Evolutionary conservation across 2,329 filamentous ascomycete genomes (phyloP), one percentile per base, ranked within the genome.

Genomic region (Leptographium wingfieldii): DNA sequence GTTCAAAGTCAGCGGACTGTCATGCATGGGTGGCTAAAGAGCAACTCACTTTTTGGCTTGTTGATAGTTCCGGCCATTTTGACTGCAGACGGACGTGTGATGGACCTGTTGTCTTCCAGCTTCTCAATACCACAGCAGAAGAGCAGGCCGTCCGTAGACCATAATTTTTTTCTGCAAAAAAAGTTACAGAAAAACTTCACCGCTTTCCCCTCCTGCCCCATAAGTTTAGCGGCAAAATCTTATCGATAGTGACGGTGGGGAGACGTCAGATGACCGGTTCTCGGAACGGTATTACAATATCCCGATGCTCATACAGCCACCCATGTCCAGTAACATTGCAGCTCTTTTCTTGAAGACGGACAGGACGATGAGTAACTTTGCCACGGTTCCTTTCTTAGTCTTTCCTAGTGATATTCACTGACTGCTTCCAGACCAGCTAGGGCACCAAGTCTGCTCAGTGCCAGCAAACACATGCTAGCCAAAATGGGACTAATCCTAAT

Each of bases 31-130:
- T 12, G 54, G 55, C 29, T 14, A 27, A 4, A 7, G 16, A 3
- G 46, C 22, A 10, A 71, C 77, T 65, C 66, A 80, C 79, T 81
- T 69, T 76, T 78, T 31, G 79, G 79, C 62, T 81, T 81, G 65
- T 74, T 81, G 57, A 81, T 76, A 68, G 77, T 74, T 62, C 78
- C 78, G 59, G 77, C 78, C 79, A 81, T 81, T 63, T 63, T 70
- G 60, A 35, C 38, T n/a, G 29, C 31, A 52, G 25, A 31, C 35
- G 22, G 38, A 27, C 43, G 29, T 25, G n/a, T 19, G 16, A 11
- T 31, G 38, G 19, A 12, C 14, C 19, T 29, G 29, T 19, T 5
- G 43, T 46, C 43, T 46, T n/a, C 19, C 43, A 46, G 25, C 57
- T 46, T 35, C 7, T 56, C 38, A 48, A 58, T 52, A 25, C 29